Percentiles rank a stretch among this genome's conserved stretches.
Conservation (phyloP, 495 filamentous ascomycete species). For the Penicillium mononematosum region DNA sequence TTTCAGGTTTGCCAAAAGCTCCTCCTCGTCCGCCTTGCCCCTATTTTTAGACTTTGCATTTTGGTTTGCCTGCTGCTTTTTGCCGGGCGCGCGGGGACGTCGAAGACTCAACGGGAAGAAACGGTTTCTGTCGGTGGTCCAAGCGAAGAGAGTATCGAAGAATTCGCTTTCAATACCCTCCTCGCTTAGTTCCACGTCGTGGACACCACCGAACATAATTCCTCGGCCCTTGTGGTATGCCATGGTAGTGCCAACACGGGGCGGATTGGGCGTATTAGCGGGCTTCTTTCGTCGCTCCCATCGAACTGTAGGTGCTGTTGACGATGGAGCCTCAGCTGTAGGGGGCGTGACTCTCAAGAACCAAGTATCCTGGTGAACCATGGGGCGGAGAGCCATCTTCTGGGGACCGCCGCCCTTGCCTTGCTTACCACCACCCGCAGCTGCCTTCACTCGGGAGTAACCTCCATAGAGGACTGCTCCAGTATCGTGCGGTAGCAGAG, state of each 20-base stretch:
- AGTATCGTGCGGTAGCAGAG: constrained; percentile 81
- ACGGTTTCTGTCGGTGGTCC: constrained; percentile 90
- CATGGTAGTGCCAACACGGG: constrained; percentile 87
- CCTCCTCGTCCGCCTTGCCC: constrained; percentile 82
- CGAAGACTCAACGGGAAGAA: constrained; percentile 83
- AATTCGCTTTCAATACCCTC: constrained; percentile 96
- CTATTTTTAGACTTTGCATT: constrained; percentile 62
- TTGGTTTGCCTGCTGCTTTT: constrained; percentile 57
- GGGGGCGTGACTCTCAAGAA: constrained; percentile 81
- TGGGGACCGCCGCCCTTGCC: constrained; percentile 62
- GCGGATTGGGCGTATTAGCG: constrained; percentile 79
- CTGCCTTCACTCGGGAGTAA: constrained; percentile 83
- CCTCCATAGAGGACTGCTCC: constrained; percentile 90
- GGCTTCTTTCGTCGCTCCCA: constrained; percentile 95
- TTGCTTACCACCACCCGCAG: constrained; percentile 50
- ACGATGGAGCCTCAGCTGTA: constrained; percentile 55
- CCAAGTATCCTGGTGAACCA: constrained; percentile 93
- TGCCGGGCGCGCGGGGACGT: constrained; percentile 59
- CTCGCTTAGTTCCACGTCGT: constrained; percentile 89
- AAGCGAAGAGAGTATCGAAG: constrained; percentile 84
- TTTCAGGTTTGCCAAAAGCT: constrained; percentile 79
- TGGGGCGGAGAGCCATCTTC: constrained; percentile 72
- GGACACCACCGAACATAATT: constrained; percentile 90
- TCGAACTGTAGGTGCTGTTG: constrained; percentile 64
- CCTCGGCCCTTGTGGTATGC: constrained; percentile 88